These are phyloP conservation scores for Apophysomyces elegans DNA, from an alignment of 371 early-diverging fungal genomes.

Conservation along the genomic window DNA sequence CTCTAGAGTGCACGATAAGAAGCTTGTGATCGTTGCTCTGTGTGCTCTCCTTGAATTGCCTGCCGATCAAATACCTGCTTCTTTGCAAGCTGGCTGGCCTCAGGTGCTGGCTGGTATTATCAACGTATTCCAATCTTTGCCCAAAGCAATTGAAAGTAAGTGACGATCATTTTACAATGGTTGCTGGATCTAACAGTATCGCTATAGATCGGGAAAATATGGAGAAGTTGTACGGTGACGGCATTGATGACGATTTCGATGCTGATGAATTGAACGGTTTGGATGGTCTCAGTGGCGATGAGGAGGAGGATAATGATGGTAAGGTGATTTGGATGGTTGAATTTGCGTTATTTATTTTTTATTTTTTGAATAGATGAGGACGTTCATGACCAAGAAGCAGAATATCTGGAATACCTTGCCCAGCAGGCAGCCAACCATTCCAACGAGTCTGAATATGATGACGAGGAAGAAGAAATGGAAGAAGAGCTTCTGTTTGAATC, in stretches of 20 bases:
- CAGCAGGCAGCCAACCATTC: conserved; percentile 50
- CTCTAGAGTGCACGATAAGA: conserved; percentile 91
- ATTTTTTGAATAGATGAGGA: conserved; percentile 50
- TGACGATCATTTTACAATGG: background rate
- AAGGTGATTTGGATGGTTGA: conserved; percentile 5
- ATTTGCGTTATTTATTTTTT: background rate
- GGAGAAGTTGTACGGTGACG: conserved; percentile 64
- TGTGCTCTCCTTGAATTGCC: conserved; percentile 76
- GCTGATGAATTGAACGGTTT: conserved; percentile 51
- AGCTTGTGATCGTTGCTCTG: conserved; percentile 81
- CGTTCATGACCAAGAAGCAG: conserved; percentile 62
- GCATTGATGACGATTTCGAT: conserved; percentile 65
- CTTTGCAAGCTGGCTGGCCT: conserved; percentile 72
- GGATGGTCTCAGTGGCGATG: conserved; percentile 43
- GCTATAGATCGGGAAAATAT: conserved; percentile 62
- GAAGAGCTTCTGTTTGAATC: conserved; percentile 84
- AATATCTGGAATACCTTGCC: conserved; percentile 69
- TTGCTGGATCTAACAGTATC: background rate
- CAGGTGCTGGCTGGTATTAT: conserved; percentile 73
- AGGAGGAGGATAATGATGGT: conserved; percentile 41
- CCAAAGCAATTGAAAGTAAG: conserved; percentile 82
- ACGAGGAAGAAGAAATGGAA: conserved; percentile 68
- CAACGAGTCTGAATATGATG: conserved; percentile 55
- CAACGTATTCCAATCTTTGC: conserved; percentile 74
- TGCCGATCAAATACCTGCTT: conserved; percentile 67